Evolutionary conservation across 805 yeast species (phyloP), one percentile per base, ranked within the genome.

Genomic region (Candida chilensis): DNA sequence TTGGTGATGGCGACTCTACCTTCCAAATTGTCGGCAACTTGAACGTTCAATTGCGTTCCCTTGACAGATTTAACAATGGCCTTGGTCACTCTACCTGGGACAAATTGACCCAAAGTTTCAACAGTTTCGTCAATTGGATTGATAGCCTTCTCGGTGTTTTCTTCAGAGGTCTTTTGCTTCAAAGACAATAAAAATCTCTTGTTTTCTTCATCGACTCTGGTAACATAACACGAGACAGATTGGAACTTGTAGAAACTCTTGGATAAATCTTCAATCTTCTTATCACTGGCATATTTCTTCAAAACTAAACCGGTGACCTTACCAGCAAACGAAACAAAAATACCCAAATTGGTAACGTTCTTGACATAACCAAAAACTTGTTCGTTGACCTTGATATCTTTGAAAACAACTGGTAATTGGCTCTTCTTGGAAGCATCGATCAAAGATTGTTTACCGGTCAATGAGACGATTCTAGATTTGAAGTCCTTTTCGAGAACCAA

Each of bases 1-100:
- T 86, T 82, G 12, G 87, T 70, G 12, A 79, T 63, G 42, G 85
- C 94, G 35, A 88, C 56, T 48, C 94, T 72, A 22, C 94, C 96
- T 43, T 73, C 81, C 37, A 76, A 61, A 47, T 81, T 78, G 36
- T 80, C 92, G 31, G 92, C 87, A 27, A 87, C 60, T 29, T 69
- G 69, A 13, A 88, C 81, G 42, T 78, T 77, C 40, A 88, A 58
- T 55, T 84, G 92, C 5, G 84, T 74, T 19, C 71, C 74, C 48
- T 81, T 83, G 21, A 83, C 67, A 1, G 78, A 59, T 29, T 67
- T 76, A 32, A 88, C 56, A 12, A 49, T 46, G 24, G 79, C 90
- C 36, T 70, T 66, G 6, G 87, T 76, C 15, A 66, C 35, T 25
- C 59, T 68, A 28, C 94, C 95, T 12, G 77, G 67, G 4, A 56